Evolutionary conservation across 176 grass and related monocot species (phyloP).

Genomic region (Oryza nivara): DNA sequence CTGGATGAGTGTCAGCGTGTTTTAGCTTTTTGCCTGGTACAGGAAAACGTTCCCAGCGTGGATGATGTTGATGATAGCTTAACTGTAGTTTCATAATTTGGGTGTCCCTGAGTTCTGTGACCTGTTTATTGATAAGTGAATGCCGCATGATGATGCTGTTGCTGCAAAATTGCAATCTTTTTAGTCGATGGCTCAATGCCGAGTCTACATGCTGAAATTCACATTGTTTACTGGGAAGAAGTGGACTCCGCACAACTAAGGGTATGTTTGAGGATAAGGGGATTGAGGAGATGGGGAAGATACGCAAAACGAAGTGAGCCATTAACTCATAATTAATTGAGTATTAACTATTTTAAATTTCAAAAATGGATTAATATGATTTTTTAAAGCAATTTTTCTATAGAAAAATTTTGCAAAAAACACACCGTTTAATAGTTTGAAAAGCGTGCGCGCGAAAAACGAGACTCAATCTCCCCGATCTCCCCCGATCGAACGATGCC

Average conservation of each 20-base stretch:
- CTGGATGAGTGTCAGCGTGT: constrained; percentile 24
- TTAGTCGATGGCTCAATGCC: neutral
- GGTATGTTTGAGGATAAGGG: too few relatives aligned
- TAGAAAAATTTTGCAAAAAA: too few relatives aligned
- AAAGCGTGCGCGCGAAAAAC: too few relatives aligned
- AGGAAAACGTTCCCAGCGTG: constrained; percentile 31
- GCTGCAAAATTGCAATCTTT: neutral
- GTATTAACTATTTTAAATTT: too few relatives aligned
- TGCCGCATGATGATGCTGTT: neutral
- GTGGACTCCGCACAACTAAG: neutral
- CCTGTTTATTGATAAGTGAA: neutral
- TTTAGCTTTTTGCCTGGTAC: constrained; percentile 38
- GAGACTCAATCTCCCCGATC: too few relatives aligned
- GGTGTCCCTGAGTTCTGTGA: constrained; percentile 14
- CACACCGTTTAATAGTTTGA: too few relatives aligned
- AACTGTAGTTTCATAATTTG: constrained; percentile 44
- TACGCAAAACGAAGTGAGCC: too few relatives aligned
- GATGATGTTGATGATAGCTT: constrained; percentile 43
- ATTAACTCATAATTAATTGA: too few relatives aligned
- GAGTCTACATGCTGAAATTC: neutral
- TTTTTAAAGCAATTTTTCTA: too few relatives aligned
- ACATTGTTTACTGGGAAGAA: neutral
- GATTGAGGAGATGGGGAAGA: too few relatives aligned
- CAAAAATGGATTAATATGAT: too few relatives aligned
- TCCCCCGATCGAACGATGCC: too few relatives aligned